phyloP scores from a whole-genome alignment of 441 rosid species.

The Aquilaria agallochum region DNA sequence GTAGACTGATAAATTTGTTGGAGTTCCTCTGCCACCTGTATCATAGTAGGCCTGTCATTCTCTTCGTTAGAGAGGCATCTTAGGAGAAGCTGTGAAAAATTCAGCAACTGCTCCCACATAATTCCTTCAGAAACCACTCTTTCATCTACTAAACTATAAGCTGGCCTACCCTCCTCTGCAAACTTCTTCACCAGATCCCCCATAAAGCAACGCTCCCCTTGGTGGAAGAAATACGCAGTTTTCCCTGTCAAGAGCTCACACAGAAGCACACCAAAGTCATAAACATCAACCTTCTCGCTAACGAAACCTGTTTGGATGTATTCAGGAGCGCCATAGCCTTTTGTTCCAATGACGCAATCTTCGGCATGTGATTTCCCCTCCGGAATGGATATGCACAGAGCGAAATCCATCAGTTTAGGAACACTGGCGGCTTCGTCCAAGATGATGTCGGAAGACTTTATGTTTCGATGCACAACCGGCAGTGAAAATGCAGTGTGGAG shows the following conservation, averaged over 20 bases:
- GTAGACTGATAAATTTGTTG: too few relatives aligned
- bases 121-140: too few relatives aligned
- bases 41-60: too few relatives aligned
- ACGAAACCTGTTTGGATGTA: slow-evolving; percentile 8
- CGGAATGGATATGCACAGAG: slow-evolving; percentile 21
- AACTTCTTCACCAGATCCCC: too few relatives aligned
- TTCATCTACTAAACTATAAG: too few relatives aligned
- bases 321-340: slow-evolving; percentile 23
- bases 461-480: slow-evolving; percentile 30
- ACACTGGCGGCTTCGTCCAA: slow-evolving; percentile 21
- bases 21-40: too few relatives aligned
- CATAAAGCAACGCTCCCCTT: too few relatives aligned
- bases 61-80: too few relatives aligned
- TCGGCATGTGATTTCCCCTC: slow-evolving; percentile 25
- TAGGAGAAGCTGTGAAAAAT: too few relatives aligned
- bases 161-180: too few relatives aligned
- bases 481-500: slow-evolving; percentile 35
- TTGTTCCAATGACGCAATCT: not conserved
- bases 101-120: too few relatives aligned
- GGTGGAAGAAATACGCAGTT: not conserved
- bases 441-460: slow-evolving; percentile 16
- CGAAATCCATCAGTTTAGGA: slow-evolving; percentile 30
- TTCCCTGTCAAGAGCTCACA: slow-evolving; percentile 27
- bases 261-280: slow-evolving; percentile 28
- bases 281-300: slow-evolving; percentile 40